A percentile compares a stretch with the other conserved stretches of the same genome.
Conservation (phyloP, 495 filamentous ascomycete species). For the Trichodelitschia bisporula region DNA sequence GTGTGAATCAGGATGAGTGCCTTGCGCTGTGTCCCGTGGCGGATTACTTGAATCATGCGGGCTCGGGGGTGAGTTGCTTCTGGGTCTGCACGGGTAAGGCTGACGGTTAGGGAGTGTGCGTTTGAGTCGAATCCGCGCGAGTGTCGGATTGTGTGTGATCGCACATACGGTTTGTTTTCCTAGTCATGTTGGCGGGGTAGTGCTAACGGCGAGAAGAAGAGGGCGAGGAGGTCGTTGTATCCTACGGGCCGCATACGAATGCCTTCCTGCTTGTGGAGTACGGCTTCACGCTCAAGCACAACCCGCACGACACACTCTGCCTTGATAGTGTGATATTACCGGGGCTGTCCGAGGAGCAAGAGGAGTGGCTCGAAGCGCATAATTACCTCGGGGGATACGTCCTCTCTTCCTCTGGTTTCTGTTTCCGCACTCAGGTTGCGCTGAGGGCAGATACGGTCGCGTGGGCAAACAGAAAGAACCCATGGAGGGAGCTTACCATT, state of each 20-base stretch:
- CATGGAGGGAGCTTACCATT: too few relatives aligned
- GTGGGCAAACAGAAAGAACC: too few relatives aligned
- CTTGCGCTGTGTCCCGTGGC: conserved; percentile 68
- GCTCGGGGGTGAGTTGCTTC: too few relatives aligned
- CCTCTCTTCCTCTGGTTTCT: conserved; percentile 1
- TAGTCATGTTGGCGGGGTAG: too few relatives aligned
- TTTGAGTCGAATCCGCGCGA: too few relatives aligned
- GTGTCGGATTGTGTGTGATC: too few relatives aligned
- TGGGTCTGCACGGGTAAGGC: too few relatives aligned
- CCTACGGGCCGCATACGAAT: conserved; percentile 57
- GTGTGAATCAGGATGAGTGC: conserved; percentile 35
- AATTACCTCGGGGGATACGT: conserved; percentile 5
- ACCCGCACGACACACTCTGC: conserved; percentile 36
- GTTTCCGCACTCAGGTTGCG: conserved; percentile 7
- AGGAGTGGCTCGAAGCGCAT: conserved; percentile 4
- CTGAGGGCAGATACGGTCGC: too few relatives aligned
- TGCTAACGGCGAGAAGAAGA: too few relatives aligned
- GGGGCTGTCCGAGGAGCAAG: background rate
- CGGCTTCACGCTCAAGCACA: conserved; percentile 45
- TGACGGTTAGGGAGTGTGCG: too few relatives aligned
- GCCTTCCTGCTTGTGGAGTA: conserved; percentile 69
- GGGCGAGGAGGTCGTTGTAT: conserved; percentile 57
- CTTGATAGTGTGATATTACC: conserved; percentile 43
- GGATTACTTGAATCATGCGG: conserved; percentile 74
- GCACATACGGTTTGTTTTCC: too few relatives aligned